Base-by-base conservation (phyloP, 192 early-diverging fungal genomes). In the Thamnidium elegans region DNA sequence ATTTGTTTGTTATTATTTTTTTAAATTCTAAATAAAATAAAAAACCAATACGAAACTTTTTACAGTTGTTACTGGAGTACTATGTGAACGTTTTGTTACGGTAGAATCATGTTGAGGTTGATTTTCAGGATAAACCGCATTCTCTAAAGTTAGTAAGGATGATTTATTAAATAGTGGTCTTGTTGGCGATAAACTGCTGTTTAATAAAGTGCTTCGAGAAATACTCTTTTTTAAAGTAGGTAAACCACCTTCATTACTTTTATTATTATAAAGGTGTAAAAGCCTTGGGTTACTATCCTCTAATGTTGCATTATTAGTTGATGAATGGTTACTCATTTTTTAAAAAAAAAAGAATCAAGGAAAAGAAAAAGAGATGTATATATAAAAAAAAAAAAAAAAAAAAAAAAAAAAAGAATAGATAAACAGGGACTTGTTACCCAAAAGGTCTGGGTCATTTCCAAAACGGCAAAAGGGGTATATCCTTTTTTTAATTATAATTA, bases 81-180 rank as follows among this genome's bases (percentile, higher is more conserved):
- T 44, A 34, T n/a, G 48, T 56, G 44, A 34, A 46, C 58, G 21
- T 61, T 56, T 6, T 58, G 48, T 15, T 30, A 26, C 7, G 50
- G 63, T 30, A 60, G 56, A 26, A 70, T 65, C 11, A 47, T 55
- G 62, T 13, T 70, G 61, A 58, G 39, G 54, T 0, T 63, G 44
- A 17, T 55, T 65, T 69, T 74, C 36, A 10, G 58, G 11, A 20
- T 44, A 6, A 4, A 59, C 19, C 8, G 21, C 39, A 45, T 17
- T 59, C 7, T 45, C 58, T 59, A 45, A 43, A 45, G 58, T 59
- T 59, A 44, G 58, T 39, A 59, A 17, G 20, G 43, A 45, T 45
- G 39, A 20, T 19, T 43, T 39, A 20, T 58, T 23, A 23, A 20
- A 45, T 20, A 14, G 39, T 13, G 39, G 46, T 48, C 17, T 17